Conservation (phyloP, 805 yeast genomes). For the Limtongia smithiae region DNA sequence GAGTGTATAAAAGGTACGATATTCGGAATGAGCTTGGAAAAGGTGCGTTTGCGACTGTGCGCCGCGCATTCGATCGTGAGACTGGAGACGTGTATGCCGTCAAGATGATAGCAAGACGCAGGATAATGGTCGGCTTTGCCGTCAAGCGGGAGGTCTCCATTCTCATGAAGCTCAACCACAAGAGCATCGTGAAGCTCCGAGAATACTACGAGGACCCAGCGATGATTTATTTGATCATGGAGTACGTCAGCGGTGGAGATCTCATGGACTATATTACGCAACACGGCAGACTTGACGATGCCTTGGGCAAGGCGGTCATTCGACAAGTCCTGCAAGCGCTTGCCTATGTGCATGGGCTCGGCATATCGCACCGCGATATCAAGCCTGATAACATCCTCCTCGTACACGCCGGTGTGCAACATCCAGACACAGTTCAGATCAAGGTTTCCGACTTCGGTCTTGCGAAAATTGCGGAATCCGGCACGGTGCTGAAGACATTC, state of each 20-base stretch:
- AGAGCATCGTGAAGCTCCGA: constrained; percentile 75
- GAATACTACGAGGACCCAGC: constrained; percentile 83
- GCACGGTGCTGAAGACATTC: constrained; percentile 87
- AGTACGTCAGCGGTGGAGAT: constrained; percentile 94
- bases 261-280: constrained; percentile 95
- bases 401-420: constrained; percentile 75
- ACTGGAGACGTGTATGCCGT: constrained; percentile 88
- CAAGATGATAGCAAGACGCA: constrained; percentile 79
- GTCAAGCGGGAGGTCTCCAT: constrained; percentile 85
- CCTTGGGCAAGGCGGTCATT: constrained; percentile 80
- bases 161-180: constrained; percentile 60
- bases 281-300: constrained; percentile 82
- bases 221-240: constrained; percentile 87
- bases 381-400: constrained; percentile 95
- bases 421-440: constrained; percentile 50
- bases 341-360: constrained; percentile 79
- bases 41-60: constrained; percentile 97
- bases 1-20: constrained; percentile 67
- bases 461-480: constrained; percentile 82
- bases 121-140: constrained; percentile 70
- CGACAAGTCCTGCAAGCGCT: constrained; percentile 81
- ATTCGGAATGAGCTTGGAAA: constrained; percentile 86
- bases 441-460: constrained; percentile 95
- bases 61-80: constrained; percentile 79
- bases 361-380: constrained; percentile 92